Base-by-base conservation (phyloP, 148 eudicot genomes). In the Rhododendron griersonianum region DNA sequence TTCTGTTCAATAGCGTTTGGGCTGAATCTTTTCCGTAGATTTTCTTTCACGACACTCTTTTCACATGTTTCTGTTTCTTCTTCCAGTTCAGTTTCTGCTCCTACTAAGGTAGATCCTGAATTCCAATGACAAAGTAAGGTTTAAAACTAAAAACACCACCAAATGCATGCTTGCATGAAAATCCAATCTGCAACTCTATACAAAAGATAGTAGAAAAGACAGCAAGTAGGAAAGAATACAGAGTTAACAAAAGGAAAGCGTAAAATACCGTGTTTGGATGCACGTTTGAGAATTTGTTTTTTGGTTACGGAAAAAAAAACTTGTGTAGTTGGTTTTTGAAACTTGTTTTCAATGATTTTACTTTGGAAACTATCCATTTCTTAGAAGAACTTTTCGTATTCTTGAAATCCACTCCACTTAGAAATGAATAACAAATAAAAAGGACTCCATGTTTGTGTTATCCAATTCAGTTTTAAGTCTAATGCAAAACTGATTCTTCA, bases 31-130 rank as follows among this genome's bases (percentile, higher is more conserved):
- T 80, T 88, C 80, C 87, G 91, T 71, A 87, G 86, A 28, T 73
- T 86, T 89, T 86, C 87, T 57, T 90, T 89, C 39, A 57, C 84
- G 16, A 74, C 75, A 63, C 84, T 86, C 83, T 84, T 92, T 88
- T 92, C 95, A 5, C 83, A 21, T 39, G 69, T 76, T 33, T 89
- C 93, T 30, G 86, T 63, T 79, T 78, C 91, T 74, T 92, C 96
- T 81, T 88, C 96, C 39, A 86, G 50, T 83, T 95, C 98, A 77
- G 71, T 80, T 84, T 94, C 96, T 47, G 90, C 84, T 81, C 89
- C 92, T 74, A 82, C 79, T 76, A 51, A 87, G 78, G 76, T 74
- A 65, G 93, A 90, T 41, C 96, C 93, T 92, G 81, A 47, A 57
- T 63, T 63, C 74, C 53, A 83, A 13, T 1, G 41, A 30, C 37